phyloP scores from a whole-genome alignment of 1,284 basidiomycete species.

The Volvariella volvacea region DNA sequence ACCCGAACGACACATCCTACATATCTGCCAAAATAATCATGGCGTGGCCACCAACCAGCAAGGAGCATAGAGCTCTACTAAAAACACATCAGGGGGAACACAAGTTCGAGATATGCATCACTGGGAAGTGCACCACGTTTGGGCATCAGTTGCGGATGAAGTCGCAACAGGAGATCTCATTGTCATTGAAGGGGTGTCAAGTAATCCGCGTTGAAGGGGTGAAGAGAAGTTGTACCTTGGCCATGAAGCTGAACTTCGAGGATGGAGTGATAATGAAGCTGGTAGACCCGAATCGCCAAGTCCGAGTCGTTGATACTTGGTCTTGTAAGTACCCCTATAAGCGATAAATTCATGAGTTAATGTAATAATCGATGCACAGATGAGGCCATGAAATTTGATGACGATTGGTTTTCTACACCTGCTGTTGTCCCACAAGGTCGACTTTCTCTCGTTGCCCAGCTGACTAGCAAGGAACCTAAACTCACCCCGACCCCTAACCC shows the following conservation, averaged over 20 bases:
- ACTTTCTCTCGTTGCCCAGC: constrained; percentile 4
- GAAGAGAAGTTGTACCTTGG: constrained; percentile 23
- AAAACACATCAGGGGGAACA: constrained; percentile 14
- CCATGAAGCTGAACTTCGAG: constrained; percentile 29
- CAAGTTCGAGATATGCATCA: constrained; percentile 32
- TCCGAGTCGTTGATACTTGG: constrained; percentile 32
- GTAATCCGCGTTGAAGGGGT: constrained; percentile 18
- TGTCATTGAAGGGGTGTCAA: constrained; percentile 37
- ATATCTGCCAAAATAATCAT: constrained; percentile 35
- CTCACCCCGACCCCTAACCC: no score
- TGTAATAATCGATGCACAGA: neutral
- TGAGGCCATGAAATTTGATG: neutral
- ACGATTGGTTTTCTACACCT: constrained; percentile 7
- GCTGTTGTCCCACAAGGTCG: neutral
- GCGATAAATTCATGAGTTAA: no score
- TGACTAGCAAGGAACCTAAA: neutral
- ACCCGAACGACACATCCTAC: constrained; percentile 23
- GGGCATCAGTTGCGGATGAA: constrained; percentile 25
- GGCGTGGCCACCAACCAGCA: constrained; percentile 29
- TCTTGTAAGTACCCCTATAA: constrained; percentile 20
- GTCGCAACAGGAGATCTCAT: constrained; percentile 28
- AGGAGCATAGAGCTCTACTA: constrained; percentile 4
- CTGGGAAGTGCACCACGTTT: constrained; percentile 21
- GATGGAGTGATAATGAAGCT: constrained; percentile 33
- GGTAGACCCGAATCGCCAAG: constrained; percentile 11